Conservation (phyloP, 2,329 filamentous ascomycete species). For the Fusarium pseudocircinatum region DNA sequence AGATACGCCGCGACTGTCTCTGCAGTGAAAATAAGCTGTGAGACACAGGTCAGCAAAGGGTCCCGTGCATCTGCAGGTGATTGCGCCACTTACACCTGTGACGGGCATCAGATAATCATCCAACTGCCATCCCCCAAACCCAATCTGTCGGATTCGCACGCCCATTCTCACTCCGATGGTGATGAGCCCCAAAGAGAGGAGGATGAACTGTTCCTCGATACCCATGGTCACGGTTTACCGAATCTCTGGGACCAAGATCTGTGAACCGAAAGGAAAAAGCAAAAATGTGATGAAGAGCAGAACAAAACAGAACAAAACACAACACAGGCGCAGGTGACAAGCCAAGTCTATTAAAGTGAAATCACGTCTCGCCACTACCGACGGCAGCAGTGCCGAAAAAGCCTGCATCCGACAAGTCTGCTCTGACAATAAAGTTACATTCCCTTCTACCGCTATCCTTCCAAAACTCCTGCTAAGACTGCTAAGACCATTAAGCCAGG, state of each 20-base stretch:
- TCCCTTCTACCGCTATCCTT: neutral
- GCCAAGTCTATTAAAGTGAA: neutral
- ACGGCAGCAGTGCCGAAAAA: neutral
- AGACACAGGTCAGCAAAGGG: neutral
- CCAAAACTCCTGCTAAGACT: neutral
- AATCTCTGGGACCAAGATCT: neutral
- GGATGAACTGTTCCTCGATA: slow-evolving; percentile 35
- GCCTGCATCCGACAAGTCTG: neutral
- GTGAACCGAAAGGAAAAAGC: neutral
- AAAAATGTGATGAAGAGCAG: neutral
- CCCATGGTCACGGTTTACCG: slow-evolving; percentile 10
- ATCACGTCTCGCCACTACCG: neutral
- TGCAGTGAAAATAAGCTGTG: slow-evolving; percentile 31
- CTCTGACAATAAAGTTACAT: neutral
- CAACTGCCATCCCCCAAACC: slow-evolving; percentile 23
- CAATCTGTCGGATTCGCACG: slow-evolving; percentile 30
- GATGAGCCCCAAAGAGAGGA: slow-evolving; percentile 33
- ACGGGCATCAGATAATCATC: slow-evolving; percentile 38
- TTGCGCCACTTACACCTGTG: slow-evolving; percentile 30
- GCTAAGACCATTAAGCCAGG: neutral
- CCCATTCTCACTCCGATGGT: slow-evolving; percentile 27
- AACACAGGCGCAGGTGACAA: neutral
- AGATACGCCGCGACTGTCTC: slow-evolving; percentile 36
- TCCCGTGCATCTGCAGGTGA: neutral
- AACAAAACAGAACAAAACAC: neutral